Percentiles rank a stretch among this genome's conserved stretches.
These are phyloP conservation scores for Talaromyces nanjingensis DNA, from an alignment of 495 filamentous ascomycete genomes.

Conservation along the genomic window DNA sequence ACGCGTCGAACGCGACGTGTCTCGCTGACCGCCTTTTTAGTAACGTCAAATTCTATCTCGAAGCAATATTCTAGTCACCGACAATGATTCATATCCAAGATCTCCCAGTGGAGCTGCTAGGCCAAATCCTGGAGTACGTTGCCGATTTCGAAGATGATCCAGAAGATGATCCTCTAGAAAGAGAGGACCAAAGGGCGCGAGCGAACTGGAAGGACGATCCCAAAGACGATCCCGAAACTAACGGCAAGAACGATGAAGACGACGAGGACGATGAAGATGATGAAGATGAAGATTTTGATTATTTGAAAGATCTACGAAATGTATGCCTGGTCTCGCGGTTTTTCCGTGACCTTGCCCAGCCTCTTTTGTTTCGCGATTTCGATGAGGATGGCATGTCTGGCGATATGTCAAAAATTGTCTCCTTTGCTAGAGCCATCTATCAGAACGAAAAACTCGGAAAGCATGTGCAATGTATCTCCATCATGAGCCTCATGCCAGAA, in stretches of 20 bases:
- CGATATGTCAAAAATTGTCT: background rate
- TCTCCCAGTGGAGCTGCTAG: constrained; percentile 2
- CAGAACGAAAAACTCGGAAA: constrained; percentile 15
- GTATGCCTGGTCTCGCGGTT: constrained; percentile 18
- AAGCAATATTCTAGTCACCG: background rate
- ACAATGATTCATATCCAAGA: constrained; percentile 3
- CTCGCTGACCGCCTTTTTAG: background rate
- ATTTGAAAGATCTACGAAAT: constrained; percentile 9
- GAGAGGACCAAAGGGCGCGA: background rate
- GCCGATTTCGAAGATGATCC: background rate
- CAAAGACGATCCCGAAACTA: background rate
- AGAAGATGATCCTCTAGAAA: background rate
- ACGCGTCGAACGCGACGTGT: background rate
- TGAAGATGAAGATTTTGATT: background rate
- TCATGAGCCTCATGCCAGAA: background rate
- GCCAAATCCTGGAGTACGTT: background rate
- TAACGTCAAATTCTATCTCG: background rate
- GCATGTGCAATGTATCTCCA: constrained; percentile 12
- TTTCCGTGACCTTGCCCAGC: constrained; percentile 19
- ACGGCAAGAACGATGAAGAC: background rate
- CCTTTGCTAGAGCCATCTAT: constrained; percentile 15
- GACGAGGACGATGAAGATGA: background rate
- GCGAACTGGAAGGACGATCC: background rate
- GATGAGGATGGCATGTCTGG: constrained; percentile 9
- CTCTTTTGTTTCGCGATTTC: constrained; percentile 17